A percentile compares a stretch with the other conserved stretches of the same genome.
phyloP scores from a whole-genome alignment of 2,329 filamentous ascomycete species.

The Colletotrichum sp. region DNA sequence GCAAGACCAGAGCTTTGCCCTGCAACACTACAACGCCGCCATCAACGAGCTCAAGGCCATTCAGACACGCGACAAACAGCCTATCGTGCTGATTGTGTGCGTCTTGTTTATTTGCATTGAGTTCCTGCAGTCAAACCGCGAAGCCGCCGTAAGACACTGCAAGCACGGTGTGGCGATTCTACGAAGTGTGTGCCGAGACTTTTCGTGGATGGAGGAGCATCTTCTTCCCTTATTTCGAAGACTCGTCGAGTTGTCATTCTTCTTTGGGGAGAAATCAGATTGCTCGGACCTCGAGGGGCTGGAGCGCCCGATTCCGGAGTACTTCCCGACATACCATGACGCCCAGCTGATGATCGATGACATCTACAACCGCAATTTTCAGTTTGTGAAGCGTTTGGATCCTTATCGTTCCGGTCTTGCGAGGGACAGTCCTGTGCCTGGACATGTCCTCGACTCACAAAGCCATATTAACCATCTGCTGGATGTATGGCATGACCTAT shows the following conservation, averaged over 20 bases:
- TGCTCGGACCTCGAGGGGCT: conserved; percentile 21
- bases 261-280: conserved; percentile 13
- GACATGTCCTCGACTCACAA: background rate
- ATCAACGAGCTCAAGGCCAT: conserved; percentile 47
- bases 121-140: conserved; percentile 42
- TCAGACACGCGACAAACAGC: conserved; percentile 23
- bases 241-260: conserved; percentile 1
- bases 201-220: conserved; percentile 11
- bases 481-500: conserved; percentile 1
- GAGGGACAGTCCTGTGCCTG: background rate
- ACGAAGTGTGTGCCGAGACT: background rate
- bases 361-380: conserved; percentile 29
- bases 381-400: conserved; percentile 33
- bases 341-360: conserved; percentile 37
- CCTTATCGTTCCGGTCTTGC: conserved; percentile 27
- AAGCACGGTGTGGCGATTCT: conserved; percentile 16
- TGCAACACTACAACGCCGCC: conserved; percentile 54
- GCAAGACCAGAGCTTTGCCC: conserved; percentile 34
- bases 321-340: conserved; percentile 22
- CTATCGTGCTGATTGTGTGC: conserved; percentile 47
- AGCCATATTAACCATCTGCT: background rate
- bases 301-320: conserved; percentile 8
- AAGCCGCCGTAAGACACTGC: conserved; percentile 10
- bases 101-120: conserved; percentile 61
- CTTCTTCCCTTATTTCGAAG: conserved; percentile 7